Conservation (phyloP, 1,139 yeast species). For the Zygoascus sp. region DNA sequence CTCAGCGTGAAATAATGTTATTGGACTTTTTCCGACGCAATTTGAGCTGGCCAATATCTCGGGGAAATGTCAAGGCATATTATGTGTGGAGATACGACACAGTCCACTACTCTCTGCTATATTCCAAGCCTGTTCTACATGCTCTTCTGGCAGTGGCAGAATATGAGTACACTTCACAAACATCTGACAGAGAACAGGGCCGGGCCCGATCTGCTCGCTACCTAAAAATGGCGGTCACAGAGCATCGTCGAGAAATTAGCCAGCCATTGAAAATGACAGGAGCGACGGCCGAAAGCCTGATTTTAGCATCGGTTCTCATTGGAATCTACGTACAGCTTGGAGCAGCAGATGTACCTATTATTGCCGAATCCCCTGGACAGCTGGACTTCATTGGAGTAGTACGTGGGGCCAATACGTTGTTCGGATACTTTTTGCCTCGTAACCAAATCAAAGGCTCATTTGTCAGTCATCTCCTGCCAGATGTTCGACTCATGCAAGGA, state of each 20-base stretch:
- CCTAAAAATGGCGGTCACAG: neutral
- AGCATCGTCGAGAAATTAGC: conserved; percentile 5
- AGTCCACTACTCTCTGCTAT: neutral
- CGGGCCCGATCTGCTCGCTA: neutral
- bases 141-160: conserved; percentile 1
- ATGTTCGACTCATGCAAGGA: neutral
- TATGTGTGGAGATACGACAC: conserved; percentile 11
- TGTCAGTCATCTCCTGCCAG: neutral
- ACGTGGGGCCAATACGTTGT: conserved; percentile 1
- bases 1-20: conserved; percentile 1
- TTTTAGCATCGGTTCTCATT: conserved; percentile 4
- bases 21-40: conserved; percentile 1
- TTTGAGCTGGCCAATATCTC: conserved; percentile 1
- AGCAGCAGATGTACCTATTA: conserved; percentile 2
- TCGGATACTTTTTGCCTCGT: neutral
- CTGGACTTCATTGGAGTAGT: conserved; percentile 5
- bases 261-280: neutral
- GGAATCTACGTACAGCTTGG: conserved; percentile 1
- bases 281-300: conserved; percentile 2
- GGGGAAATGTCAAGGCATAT: conserved; percentile 4
- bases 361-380: conserved; percentile 1
- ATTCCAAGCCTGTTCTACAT: conserved; percentile 4
- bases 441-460: neutral
- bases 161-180: neutral
- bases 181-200: neutral